Conservation (phyloP, 768 basidiomycete genomes). For the Coprinopsis strossmayeri region DNA sequence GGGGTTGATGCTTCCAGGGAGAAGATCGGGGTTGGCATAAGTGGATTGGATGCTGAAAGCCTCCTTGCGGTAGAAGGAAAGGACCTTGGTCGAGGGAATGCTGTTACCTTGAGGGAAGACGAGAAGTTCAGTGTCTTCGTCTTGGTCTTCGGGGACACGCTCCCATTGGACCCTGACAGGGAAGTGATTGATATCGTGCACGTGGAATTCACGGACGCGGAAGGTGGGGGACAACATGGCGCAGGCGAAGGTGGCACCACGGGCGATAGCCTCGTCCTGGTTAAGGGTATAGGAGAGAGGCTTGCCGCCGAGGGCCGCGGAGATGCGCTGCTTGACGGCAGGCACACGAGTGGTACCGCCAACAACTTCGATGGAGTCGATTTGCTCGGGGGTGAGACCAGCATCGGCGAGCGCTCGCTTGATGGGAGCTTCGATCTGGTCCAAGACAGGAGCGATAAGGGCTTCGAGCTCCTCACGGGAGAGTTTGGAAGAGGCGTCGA, state of each 20-base stretch:
- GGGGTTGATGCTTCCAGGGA: slow-evolving; percentile 80
- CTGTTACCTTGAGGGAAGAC: slow-evolving; percentile 84
- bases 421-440: slow-evolving; percentile 70
- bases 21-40: slow-evolving; percentile 64
- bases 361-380: slow-evolving; percentile 88
- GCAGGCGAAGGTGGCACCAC: slow-evolving; percentile 95
- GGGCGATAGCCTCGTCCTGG: slow-evolving; percentile 95
- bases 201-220: slow-evolving; percentile 92
- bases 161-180: slow-evolving; percentile 92
- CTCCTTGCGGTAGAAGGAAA: slow-evolving; percentile 89
- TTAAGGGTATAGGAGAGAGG: slow-evolving; percentile 88
- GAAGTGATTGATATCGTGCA: slow-evolving; percentile 82
- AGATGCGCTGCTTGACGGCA: slow-evolving; percentile 83
- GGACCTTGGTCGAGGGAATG: slow-evolving; percentile 90
- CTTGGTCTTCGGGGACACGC: slow-evolving; percentile 61
- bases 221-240: slow-evolving; percentile 97
- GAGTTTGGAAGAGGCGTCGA: slow-evolving; percentile 86
- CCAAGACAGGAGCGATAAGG: slow-evolving; percentile 70
- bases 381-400: slow-evolving; percentile 73
- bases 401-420: slow-evolving; percentile 75
- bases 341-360: slow-evolving; percentile 93
- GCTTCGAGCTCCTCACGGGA: slow-evolving; percentile 77
- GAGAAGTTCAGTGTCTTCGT: slow-evolving; percentile 86
- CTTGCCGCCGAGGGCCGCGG: slow-evolving; percentile 77
- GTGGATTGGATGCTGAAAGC: slow-evolving; percentile 83